A percentile compares a stretch with the other conserved stretches of the same genome.
phyloP scores from a whole-genome alignment of 345 rosid species.

The Sapria himalayana region DNA sequence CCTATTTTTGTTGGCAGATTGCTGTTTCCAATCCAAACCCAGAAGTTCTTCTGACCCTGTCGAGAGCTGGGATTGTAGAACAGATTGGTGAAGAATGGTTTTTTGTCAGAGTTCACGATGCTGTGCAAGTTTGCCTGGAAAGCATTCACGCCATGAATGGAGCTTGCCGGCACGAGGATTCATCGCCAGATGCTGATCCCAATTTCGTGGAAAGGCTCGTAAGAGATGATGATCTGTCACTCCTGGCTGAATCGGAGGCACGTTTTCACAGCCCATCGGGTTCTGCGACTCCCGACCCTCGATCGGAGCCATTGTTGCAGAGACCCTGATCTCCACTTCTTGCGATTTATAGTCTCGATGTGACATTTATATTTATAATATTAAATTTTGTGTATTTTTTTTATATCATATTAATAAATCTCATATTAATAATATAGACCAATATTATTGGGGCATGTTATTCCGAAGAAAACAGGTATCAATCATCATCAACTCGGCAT shows the following conservation, averaged over 20 bases:
- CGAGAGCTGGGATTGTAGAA: conserved; percentile 58
- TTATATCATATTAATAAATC: too few species aligned
- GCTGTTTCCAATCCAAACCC: conserved; percentile 81
- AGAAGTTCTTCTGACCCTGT: conserved; percentile 53
- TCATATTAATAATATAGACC: too few species aligned
- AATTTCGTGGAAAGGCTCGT: conserved; percentile 28
- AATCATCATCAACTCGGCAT: too few species aligned
- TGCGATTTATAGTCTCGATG: too few species aligned
- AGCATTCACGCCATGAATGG: conserved; percentile 39
- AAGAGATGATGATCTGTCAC: conserved; percentile 21
- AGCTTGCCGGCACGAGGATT: conserved; percentile 9
- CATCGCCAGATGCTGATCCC: conserved; percentile 15
- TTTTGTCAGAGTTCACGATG: conserved; percentile 87
- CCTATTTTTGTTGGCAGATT: conserved; percentile 20
- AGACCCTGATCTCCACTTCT: too few species aligned
- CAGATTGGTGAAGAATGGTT: conserved; percentile 82
- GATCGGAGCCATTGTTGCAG: conserved; percentile 52
- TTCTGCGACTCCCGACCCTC: conserved; percentile 14
- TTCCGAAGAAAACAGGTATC: too few species aligned
- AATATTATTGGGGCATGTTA: too few species aligned
- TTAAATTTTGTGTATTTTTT: too few species aligned
- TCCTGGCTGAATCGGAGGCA: conserved; percentile 31
- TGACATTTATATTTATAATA: too few species aligned
- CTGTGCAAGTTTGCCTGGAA: conserved; percentile 86
- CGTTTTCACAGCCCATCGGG: conserved; percentile 11